These are phyloP conservation scores for Musa beccarii DNA, from an alignment of 176 grass and related monocot species.

Conservation along the genomic window DNA sequence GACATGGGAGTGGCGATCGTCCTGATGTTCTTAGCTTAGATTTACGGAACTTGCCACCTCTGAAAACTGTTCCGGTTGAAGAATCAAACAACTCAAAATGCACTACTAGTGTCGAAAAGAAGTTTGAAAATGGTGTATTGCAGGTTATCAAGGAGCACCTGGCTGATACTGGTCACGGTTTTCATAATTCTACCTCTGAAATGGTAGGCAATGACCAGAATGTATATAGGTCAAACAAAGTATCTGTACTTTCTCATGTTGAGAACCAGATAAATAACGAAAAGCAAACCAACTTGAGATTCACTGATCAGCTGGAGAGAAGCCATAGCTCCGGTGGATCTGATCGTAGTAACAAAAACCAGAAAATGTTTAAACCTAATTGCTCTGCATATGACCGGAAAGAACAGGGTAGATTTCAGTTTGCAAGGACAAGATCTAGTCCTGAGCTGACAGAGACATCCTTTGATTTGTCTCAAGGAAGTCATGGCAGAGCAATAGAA, in stretches of 20 bases:
- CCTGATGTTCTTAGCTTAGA: constrained; percentile 42
- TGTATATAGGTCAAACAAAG: constrained; percentile 21
- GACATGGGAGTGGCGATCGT: constrained; percentile 54
- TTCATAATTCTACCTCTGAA: constrained; percentile 31
- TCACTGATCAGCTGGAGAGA: constrained; percentile 53
- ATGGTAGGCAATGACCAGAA: constrained; percentile 22
- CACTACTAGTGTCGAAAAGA: constrained; percentile 27
- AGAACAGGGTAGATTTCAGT: constrained; percentile 45
- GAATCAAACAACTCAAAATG: constrained; percentile 32
- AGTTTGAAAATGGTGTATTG: constrained; percentile 34
- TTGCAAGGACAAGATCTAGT: constrained; percentile 77
- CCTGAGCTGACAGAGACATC: constrained; percentile 76
- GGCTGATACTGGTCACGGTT: constrained; percentile 34
- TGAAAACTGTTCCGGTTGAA: constrained; percentile 38
- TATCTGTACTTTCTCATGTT: constrained; percentile 29
- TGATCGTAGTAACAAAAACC: constrained; percentile 43
- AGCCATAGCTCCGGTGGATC: constrained; percentile 43
- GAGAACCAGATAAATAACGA: constrained; percentile 34
- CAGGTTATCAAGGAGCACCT: constrained; percentile 27
- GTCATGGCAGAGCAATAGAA: constrained; percentile 32
- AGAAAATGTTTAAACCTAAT: constrained; percentile 33
- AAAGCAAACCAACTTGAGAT: constrained; percentile 33
- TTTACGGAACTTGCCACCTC: constrained; percentile 22
- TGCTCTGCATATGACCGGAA: constrained; percentile 29
- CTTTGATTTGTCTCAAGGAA: constrained; percentile 39